Base-by-base conservation (phyloP, 257 asterid genomes). In the Ligustrum vulgare region DNA sequence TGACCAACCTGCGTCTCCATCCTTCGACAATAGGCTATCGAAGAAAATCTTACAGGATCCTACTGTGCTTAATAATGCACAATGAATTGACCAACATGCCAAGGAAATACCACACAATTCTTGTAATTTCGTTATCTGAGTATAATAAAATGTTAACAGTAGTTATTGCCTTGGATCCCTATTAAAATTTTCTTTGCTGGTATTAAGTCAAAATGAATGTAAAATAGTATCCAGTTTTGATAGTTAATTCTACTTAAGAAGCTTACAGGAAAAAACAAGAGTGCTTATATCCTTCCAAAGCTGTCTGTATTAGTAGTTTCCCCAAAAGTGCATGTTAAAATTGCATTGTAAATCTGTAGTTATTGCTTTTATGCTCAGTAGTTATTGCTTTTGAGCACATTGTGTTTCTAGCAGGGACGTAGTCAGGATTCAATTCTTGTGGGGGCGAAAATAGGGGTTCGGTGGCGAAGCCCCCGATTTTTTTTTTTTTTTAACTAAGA, bases 71-170 rank as follows among this genome's bases (percentile, higher is more conserved):
- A 51, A 16, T n/a, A 51, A 16, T 51, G 62, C 62, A 6, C 25
- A n/a, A n/a, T 51, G 22, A n/a, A 51, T 51, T n/a, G 9, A 51
- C 25, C 62, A 18, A 51, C 62, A 51, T 51, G 62, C 62, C 62
- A 6, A 18, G 9, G 62, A 31, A 16, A 49, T 74, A 33, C 28
- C 20, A 49, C 51, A 69, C 23, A 22, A 13, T 66, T 66, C 54
- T 58, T 66, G 62, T 20, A 34, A 56, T 35, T 72, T 32, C 43
- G 36, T 74, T 75, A 54, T 32, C 23, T 31, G 67, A 18, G 43
- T 71, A 43, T 10, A 33, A 41, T 65, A 70, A 20, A 65, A 65
- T 49, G 71, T 22, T 36, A 37, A 75, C 37, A 39, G 12, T 70
- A 70, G 54, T 58, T 25, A 2, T 54, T 76, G 7, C 60, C 43